Percentiles rank a stretch among this genome's conserved stretches.
Evolutionary conservation across 805 yeast species (phyloP).

Genomic region (Lachancea waltii): DNA sequence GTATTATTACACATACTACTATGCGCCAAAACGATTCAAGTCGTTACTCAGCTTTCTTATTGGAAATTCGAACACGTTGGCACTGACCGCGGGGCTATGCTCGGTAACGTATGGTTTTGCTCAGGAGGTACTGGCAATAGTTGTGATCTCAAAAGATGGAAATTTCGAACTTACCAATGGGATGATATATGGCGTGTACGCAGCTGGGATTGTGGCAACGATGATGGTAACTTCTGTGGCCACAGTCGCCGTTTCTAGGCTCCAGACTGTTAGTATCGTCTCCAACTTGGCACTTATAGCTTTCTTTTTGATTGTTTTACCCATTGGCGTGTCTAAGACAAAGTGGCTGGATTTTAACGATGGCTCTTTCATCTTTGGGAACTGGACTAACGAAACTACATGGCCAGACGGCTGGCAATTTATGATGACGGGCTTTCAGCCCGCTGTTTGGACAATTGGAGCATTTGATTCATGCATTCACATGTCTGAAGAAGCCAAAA

Average conservation of each 20-base stretch:
- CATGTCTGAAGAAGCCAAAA: slow-evolving; percentile 62
- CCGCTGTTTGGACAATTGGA: slow-evolving; percentile 69
- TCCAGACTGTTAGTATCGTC: slow-evolving; percentile 50
- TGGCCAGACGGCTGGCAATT: slow-evolving; percentile 58
- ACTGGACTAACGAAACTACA: slow-evolving; percentile 40
- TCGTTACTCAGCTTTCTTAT: slow-evolving; percentile 47
- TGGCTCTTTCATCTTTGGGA: slow-evolving; percentile 48
- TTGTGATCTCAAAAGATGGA: slow-evolving; percentile 40
- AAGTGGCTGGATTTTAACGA: slow-evolving; percentile 35
- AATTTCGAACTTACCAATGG: slow-evolving; percentile 44
- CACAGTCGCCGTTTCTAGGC: slow-evolving; percentile 44
- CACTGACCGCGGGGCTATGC: slow-evolving; percentile 53
- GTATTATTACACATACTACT: slow-evolving; percentile 53
- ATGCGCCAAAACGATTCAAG: slow-evolving; percentile 44
- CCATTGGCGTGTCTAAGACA: slow-evolving; percentile 41
- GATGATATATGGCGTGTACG: slow-evolving; percentile 53
- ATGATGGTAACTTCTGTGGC: slow-evolving; percentile 45
- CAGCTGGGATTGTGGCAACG: slow-evolving; percentile 46
- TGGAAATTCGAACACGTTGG: slow-evolving; percentile 55
- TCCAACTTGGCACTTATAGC: slow-evolving; percentile 45
- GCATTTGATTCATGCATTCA: slow-evolving; percentile 67
- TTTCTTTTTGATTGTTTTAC: slow-evolving; percentile 51
- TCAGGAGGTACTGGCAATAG: slow-evolving; percentile 46
- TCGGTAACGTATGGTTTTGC: slow-evolving; percentile 58
- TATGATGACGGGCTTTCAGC: slow-evolving; percentile 46